Base-by-base conservation (phyloP, 2,329 filamentous ascomycete genomes). In the Arachnomyces sp. region DNA sequence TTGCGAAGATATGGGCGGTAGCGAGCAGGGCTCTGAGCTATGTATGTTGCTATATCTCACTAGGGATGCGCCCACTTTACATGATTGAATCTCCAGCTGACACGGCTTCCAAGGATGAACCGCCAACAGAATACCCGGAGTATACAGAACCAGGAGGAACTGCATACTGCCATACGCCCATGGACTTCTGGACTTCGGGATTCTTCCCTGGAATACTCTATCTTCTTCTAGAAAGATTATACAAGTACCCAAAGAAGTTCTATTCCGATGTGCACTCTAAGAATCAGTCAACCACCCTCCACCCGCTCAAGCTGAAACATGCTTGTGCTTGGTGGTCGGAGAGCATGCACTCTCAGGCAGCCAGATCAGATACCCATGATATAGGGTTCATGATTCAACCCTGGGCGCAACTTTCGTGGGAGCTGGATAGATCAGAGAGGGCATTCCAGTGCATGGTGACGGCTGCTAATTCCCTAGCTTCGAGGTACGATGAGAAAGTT, bases 361-460 rank as follows among this genome's bases (percentile, higher is more conserved):
- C 43, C 43, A 63, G 68, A 20, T 73, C 60, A 3, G 68, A 74
- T 39, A 76, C 72, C 0, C 73, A 76, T 42, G 72, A 76, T 31
- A 63, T 76, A 43, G 70, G 71, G 0, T 76, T 76, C 47, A 75
- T 76, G 17, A 63, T 74, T 3, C 63, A 67, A 37, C 71, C 72
- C 0, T 65, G 68, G 1, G 49, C 73, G 0, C 62, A 64, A 15
- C 58, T 64, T 18, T 65, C 71, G 18, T 75, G 65, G 65, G 67
- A 72, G 30, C 50, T 74, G 4, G 51, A 64, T 1, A 53, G 54
- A 2, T 65, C 72, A 31, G 13, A 37, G 2, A 48, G 52, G 2
- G 61, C 66, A 3, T 58, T 25, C 20, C 20, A 58, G 33, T 49
- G 38, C 32, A 52, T 66, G 4, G 55, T 57, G 0, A 60, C 62